Conservation (phyloP, 1,284 basidiomycete genomes). For the Gymnopus androsaceus region DNA sequence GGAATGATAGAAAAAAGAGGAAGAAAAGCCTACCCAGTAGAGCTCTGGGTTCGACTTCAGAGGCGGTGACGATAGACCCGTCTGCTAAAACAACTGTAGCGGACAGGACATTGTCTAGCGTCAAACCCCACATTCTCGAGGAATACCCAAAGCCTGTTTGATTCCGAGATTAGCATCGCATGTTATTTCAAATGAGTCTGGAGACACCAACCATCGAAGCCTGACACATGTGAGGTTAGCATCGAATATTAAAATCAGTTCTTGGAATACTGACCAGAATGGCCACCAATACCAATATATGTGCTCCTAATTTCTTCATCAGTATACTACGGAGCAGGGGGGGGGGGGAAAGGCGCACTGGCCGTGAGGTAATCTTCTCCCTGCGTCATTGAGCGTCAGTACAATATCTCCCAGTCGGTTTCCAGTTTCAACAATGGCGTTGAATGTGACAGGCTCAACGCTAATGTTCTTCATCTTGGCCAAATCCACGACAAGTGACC, state of each 20-base stretch:
- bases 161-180: too few relatives aligned
- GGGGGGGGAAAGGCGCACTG: too few relatives aligned
- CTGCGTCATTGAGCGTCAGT: conserved; percentile 34
- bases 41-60: conserved; percentile 41
- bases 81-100: conserved; percentile 45
- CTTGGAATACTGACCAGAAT: conserved; percentile 32
- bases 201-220: too few relatives aligned
- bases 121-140: conserved; percentile 44
- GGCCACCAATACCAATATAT: conserved; percentile 47
- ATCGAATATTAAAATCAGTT: not conserved
- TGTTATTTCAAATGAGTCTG: too few relatives aligned
- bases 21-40: conserved; percentile 43
- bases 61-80: conserved; percentile 42
- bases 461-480: conserved; percentile 36
- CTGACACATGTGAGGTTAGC: conserved; percentile 14
- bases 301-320: too few relatives aligned
- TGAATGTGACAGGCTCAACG: conserved; percentile 28
- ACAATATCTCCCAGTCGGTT: conserved; percentile 43
- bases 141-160: too few relatives aligned
- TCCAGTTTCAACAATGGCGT: conserved; percentile 39
- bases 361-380: conserved; percentile 31
- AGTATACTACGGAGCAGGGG: too few relatives aligned
- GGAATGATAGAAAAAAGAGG: not conserved
- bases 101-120: conserved; percentile 42
- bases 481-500: conserved; percentile 43